Evolutionary conservation across 441 rosid species (phyloP), one percentile per base, ranked within the genome.

Genomic region (Viola pubescens): DNA sequence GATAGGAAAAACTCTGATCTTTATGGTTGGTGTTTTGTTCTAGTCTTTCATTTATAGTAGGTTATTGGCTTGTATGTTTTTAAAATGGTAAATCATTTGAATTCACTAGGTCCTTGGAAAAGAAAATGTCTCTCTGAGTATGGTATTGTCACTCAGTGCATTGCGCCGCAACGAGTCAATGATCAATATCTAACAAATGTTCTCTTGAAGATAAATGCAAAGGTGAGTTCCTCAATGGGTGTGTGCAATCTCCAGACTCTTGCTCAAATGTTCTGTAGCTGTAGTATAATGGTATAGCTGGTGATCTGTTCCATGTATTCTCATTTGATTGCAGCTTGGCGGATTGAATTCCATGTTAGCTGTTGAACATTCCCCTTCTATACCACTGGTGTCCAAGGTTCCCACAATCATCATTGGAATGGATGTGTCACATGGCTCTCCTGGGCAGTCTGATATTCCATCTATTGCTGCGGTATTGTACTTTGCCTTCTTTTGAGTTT

Each of bases 161-260:
- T 87, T 55, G 89, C 95, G 49, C 95, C 67, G 4, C 47, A 6
- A 14, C 82, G 67, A 81, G 76, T 84, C 39, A 89, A 89, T 62
- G 95, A 87, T 59, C 91, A 85, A 45, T 89, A 83, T 56, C 66
- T 87, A 8, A 87, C 89, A 0, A 87, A 89, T 64, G 71, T 71
- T 48, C 87, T 85, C 5, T 65, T 89, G 58, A 87, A 89, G 76
- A 89, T 89, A 59, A 87, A 89, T 62, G 97, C 92, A 0, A 89
- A 87, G 83, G 97, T 84, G 56, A 60, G 63, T 9, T 38, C 16
- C 8, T 8, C 0, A 10, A 37, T 49, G 34, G 4, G 9, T 41
- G 4, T 16, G 4, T 40, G 37, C 42, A 9, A 3, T 47, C 38
- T 54, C 4, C 9, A 38, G 4, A 37, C 40, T 3, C 12, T 10